Percentiles rank a stretch among this genome's conserved stretches.
Evolutionary conservation across 2,329 filamentous ascomycete species (phyloP).

Genomic region (Trichophyton verrucosum): DNA sequence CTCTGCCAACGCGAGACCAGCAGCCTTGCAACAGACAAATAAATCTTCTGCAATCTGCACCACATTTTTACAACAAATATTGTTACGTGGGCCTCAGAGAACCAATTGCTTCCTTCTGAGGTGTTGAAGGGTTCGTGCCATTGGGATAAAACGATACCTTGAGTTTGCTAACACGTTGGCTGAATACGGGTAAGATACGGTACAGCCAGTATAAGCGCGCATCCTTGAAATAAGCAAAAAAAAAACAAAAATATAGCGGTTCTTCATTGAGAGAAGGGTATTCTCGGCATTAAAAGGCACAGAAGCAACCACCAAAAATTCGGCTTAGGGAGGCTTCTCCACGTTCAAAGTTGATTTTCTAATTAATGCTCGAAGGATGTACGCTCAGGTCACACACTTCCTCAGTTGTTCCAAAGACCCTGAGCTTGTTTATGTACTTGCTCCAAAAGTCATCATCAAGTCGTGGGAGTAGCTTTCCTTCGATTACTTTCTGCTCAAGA

Average conservation of each 20-base stretch:
- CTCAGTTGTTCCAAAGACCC: constrained; percentile 50
- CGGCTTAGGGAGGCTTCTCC: not conserved
- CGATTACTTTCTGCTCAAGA: constrained; percentile 15
- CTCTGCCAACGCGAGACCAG: not conserved
- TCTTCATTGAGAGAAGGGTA: not conserved
- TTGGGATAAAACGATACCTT: too few relatives aligned
- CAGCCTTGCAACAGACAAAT: not conserved
- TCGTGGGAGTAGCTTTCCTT: constrained; percentile 39
- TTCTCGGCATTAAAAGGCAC: not conserved
- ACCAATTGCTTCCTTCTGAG: not conserved
- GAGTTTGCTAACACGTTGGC: not conserved
- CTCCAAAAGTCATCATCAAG: constrained; percentile 44
- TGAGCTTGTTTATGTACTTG: constrained; percentile 46
- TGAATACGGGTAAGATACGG: not conserved
- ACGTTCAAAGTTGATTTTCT: not conserved
- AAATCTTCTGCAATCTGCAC: too few relatives aligned
- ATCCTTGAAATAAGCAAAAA: not conserved
- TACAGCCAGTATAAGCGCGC: not conserved
- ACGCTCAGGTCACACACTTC: constrained; percentile 28
- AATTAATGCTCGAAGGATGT: not conserved
- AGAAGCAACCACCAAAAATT: not conserved
- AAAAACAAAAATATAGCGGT: not conserved
- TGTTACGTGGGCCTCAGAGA: not conserved
- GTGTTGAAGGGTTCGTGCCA: not conserved
- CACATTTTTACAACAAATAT: too few relatives aligned